These are phyloP conservation scores for grape (Vitis vinifera) DNA, from an alignment of 164 flowering plant genomes.

Conservation along the genomic window ASM3070453v1 NC_081819.1:21974501-21975000, in stretches of 20 bases:
- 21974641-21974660: slow-evolving; percentile 6
- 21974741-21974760: slow-evolving; percentile 98
- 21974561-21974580: slow-evolving; percentile 55
- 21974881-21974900: slow-evolving; percentile 10
- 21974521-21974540: slow-evolving; percentile 83
- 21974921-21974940: slow-evolving; percentile 88
- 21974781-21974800: slow-evolving; percentile 95
- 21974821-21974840: slow-evolving; percentile 81
- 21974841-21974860: background rate
- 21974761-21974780: slow-evolving; percentile 95
- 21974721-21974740: slow-evolving; percentile 86
- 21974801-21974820: slow-evolving; percentile 99
- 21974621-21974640: background rate
- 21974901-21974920: slow-evolving; percentile 73
- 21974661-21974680: slow-evolving; percentile 5
- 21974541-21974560: slow-evolving; percentile 83
- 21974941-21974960: slow-evolving; percentile 91
- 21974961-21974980: slow-evolving; percentile 92
- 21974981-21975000: slow-evolving; percentile 79
- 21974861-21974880: background rate
- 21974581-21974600: slow-evolving; percentile 65
- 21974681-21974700: slow-evolving; percentile 49
- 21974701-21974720: slow-evolving; percentile 85
- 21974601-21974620: background rate
- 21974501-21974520: slow-evolving; percentile 66